Percentiles rank a stretch among this genome's conserved stretches.
phyloP scores from a whole-genome alignment of 1,284 basidiomycete genomes.

The Macrocybe sp. region DNA sequence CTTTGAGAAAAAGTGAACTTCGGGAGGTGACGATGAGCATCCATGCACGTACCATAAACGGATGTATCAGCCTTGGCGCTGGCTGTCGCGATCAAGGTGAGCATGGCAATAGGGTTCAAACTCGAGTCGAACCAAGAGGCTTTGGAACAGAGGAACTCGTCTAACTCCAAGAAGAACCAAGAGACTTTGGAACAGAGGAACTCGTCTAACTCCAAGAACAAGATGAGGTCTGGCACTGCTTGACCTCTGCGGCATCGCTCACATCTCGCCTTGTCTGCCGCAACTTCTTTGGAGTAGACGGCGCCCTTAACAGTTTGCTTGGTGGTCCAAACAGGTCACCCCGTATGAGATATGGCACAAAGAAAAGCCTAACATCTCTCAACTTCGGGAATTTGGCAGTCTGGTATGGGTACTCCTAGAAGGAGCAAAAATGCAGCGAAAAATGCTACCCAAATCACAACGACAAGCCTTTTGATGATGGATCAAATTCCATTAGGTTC shows the following conservation, averaged over 20 bases:
- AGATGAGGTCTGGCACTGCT: too few relatives aligned
- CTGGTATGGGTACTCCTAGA: not conserved
- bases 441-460: not conserved
- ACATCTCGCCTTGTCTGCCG: too few relatives aligned
- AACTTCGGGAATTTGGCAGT: not conserved
- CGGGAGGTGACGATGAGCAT: not conserved
- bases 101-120: constrained; percentile 88
- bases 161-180: too few relatives aligned
- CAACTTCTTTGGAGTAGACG: too few relatives aligned
- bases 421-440: not conserved
- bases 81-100: constrained; percentile 68
- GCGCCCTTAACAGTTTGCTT: too few relatives aligned
- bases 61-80: constrained; percentile 76
- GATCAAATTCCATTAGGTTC: too few relatives aligned
- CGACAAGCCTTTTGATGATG: not conserved
- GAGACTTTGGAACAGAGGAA: too few relatives aligned
- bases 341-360: not conserved
- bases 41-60: constrained; percentile 52
- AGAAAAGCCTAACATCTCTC: not conserved
- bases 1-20: constrained; percentile 24
- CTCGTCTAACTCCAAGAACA: too few relatives aligned
- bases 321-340: not conserved
- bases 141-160: too few relatives aligned
- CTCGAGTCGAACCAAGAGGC: constrained; percentile 32
- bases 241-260: too few relatives aligned